Conservation (phyloP, 2,329 filamentous ascomycete species). For the Monilinia laxa region DNA sequence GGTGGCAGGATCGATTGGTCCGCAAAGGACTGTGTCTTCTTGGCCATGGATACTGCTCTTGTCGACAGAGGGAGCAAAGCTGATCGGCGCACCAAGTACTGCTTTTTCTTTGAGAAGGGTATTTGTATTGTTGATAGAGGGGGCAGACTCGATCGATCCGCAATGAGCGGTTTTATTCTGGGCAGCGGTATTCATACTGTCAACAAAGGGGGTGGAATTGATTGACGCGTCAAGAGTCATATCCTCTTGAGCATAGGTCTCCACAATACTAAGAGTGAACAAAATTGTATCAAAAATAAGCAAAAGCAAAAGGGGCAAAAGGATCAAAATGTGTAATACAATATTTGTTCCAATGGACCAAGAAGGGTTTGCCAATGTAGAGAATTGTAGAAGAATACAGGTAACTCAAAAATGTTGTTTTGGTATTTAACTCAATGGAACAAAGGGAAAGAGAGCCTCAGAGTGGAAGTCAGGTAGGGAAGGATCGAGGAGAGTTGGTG, state of each 20-base stretch:
- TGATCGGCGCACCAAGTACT: constrained; percentile 26
- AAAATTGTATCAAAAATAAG: constrained; percentile 20
- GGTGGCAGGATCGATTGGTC: constrained; percentile 36
- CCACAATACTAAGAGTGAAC: constrained; percentile 32
- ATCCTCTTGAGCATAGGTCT: constrained; percentile 25
- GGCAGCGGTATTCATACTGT: background rate
- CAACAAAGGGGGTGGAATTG: constrained; percentile 35
- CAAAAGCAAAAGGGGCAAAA: constrained; percentile 21
- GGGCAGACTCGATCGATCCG: constrained; percentile 33
- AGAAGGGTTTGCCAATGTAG: constrained; percentile 35
- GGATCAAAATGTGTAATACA: constrained; percentile 39
- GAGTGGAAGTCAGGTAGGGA: background rate
- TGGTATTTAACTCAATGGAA: background rate
- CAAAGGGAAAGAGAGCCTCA: background rate
- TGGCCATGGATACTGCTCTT: background rate
- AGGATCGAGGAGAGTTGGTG: constrained; percentile 5
- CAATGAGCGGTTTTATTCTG: background rate
- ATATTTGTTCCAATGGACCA: constrained; percentile 39
- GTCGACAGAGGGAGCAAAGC: constrained; percentile 35
- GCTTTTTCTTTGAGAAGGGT: background rate
- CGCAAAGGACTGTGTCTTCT: background rate
- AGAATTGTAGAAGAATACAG: background rate
- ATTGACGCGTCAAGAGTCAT: constrained; percentile 27
- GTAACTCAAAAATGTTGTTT: background rate
- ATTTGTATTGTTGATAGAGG: constrained; percentile 27